Conservation (phyloP, 2,329 filamentous ascomycete genomes). For the Didymella keratinophila region DNA sequence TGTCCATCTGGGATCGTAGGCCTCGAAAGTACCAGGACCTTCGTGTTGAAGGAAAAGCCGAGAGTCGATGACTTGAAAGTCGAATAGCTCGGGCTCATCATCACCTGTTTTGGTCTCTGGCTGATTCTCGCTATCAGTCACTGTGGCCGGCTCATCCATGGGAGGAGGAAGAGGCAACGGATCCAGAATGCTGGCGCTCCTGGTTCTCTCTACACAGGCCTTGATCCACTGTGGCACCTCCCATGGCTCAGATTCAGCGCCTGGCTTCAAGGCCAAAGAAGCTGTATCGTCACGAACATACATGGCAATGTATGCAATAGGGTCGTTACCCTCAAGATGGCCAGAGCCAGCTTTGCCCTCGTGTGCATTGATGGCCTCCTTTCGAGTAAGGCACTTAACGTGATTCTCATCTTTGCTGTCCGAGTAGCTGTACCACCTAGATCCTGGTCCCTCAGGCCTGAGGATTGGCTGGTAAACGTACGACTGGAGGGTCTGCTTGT, state of each 20-base stretch:
- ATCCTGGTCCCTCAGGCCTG: conserved; percentile 63
- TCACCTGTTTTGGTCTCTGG: background rate
- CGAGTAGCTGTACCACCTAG: conserved; percentile 67
- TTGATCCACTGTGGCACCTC: conserved; percentile 53
- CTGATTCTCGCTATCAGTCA: conserved; percentile 14
- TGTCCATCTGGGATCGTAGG: conserved; percentile 40
- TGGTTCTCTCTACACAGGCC: conserved; percentile 39
- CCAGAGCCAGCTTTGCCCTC: conserved; percentile 55
- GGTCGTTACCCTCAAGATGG: conserved; percentile 53
- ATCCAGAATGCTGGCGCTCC: conserved; percentile 22
- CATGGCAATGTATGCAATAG: conserved; percentile 63
- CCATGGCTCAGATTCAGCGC: conserved; percentile 58
- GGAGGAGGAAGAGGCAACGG: conserved; percentile 23
- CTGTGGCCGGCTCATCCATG: conserved; percentile 11
- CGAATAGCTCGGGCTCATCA: conserved; percentile 21
- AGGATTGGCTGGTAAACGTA: conserved; percentile 67
- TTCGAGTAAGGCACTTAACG: conserved; percentile 64
- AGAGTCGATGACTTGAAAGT: conserved; percentile 48
- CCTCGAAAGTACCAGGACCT: conserved; percentile 49
- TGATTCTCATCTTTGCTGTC: conserved; percentile 62
- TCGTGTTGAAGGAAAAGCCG: conserved; percentile 45
- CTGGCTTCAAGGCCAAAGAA: conserved; percentile 47
- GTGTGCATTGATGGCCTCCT: conserved; percentile 61
- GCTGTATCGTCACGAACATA: conserved; percentile 63
- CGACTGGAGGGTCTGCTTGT: conserved; percentile 66